These are phyloP conservation scores for Aspergillaceae sp. DNA, from an alignment of 2,329 filamentous ascomycete genomes.

Conservation along the genomic window DNA sequence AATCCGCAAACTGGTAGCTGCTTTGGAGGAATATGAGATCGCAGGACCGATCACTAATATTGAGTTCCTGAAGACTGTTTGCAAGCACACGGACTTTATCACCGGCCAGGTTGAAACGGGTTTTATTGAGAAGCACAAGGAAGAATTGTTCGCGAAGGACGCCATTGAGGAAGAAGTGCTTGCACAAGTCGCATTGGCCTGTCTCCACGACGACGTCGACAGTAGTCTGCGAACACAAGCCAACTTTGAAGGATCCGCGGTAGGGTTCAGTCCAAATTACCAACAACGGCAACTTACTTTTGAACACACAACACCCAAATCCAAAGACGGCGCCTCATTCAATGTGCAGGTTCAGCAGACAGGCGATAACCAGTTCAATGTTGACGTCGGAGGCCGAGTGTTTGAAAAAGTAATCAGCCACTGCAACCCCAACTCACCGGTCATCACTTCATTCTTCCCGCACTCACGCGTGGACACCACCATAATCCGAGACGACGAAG, in stretches of 20 bases:
- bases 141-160: constrained; percentile 63
- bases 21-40: constrained; percentile 82
- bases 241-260: constrained; percentile 24
- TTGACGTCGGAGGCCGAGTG: constrained; percentile 35
- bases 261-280: constrained; percentile 55
- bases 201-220: constrained; percentile 47
- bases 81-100: constrained; percentile 71
- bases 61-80: constrained; percentile 87
- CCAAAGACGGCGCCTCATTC: constrained; percentile 29
- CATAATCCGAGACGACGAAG: constrained; percentile 49
- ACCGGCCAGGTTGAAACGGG: constrained; percentile 87
- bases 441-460: constrained; percentile 69
- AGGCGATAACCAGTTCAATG: constrained; percentile 40
- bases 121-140: constrained; percentile 82
- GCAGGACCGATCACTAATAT: constrained; percentile 92
- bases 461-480: constrained; percentile 71
- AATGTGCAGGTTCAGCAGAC: constrained; percentile 46
- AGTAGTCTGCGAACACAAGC: constrained; percentile 15
- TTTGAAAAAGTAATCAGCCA: constrained; percentile 42
- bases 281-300: constrained; percentile 56
- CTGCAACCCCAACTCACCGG: constrained; percentile 37
- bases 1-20: constrained; percentile 70
- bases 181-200: constrained; percentile 75
- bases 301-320: constrained; percentile 39
- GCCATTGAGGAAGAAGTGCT: constrained; percentile 63